These are phyloP conservation scores for Fusarium sp. DNA, from an alignment of 2,329 filamentous ascomycete genomes.

Conservation along the genomic window DNA sequence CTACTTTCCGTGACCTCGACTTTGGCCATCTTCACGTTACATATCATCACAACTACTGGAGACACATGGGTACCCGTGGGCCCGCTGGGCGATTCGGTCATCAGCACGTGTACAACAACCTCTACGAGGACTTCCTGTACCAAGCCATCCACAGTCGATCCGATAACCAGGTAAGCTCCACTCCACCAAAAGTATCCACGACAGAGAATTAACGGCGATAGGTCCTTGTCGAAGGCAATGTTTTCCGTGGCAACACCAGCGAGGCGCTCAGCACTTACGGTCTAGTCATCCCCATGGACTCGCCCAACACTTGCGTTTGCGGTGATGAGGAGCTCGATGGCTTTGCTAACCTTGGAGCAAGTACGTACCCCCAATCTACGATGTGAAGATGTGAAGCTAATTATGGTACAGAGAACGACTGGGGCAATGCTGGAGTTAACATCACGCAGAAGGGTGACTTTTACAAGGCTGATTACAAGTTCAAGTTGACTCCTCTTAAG, in stretches of 20 bases:
- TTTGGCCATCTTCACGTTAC: constrained; percentile 58
- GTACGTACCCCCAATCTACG: constrained; percentile 48
- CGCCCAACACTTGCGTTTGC: constrained; percentile 63
- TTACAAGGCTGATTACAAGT: constrained; percentile 60
- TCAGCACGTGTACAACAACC: constrained; percentile 62
- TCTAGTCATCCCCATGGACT: constrained; percentile 65
- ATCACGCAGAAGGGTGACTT: constrained; percentile 64
- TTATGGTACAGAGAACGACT: constrained; percentile 54
- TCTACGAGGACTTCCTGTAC: constrained; percentile 59
- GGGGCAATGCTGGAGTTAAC: constrained; percentile 59
- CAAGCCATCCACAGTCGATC: constrained; percentile 61
- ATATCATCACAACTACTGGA: constrained; percentile 63
- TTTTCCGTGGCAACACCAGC: constrained; percentile 58
- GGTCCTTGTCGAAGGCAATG: constrained; percentile 61
- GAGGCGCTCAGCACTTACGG: constrained; percentile 65
- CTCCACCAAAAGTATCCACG: accelerated
- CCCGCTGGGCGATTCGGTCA: constrained; percentile 62
- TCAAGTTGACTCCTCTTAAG: constrained; percentile 58
- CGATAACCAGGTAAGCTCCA: constrained; percentile 51
- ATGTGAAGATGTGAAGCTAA: constrained; percentile 40
- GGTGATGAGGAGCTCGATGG: constrained; percentile 66
- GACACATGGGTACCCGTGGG: constrained; percentile 58
- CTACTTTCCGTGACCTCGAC: constrained; percentile 54
- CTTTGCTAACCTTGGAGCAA: constrained; percentile 63
- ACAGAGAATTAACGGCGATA: constrained; percentile 24